These are phyloP conservation scores for Beauveria pseudobassiana DNA, from an alignment of 2,329 filamentous ascomycete genomes.

Conservation along the genomic window DNA sequence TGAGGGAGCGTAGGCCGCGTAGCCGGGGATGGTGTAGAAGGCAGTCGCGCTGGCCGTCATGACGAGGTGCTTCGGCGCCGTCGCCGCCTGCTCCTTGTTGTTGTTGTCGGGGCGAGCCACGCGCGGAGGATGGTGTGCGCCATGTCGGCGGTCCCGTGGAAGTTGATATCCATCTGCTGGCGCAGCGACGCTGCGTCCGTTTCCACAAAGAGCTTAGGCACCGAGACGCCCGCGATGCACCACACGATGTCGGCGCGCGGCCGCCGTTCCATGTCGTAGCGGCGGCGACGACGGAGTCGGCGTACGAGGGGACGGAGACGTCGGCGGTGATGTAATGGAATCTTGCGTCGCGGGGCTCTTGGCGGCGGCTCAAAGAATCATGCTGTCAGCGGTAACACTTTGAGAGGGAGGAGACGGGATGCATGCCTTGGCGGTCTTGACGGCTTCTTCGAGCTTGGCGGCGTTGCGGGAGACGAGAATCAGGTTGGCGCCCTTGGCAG, in stretches of 20 bases:
- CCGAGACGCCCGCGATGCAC: constrained; percentile 73
- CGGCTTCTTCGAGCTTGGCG: constrained; percentile 63
- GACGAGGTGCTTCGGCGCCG: constrained; percentile 65
- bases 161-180: constrained; percentile 87
- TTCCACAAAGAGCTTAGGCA: constrained; percentile 72
- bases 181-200: constrained; percentile 58
- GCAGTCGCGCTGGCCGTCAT: constrained; percentile 75
- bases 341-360: constrained; percentile 59
- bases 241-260: constrained; percentile 73
- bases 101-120: constrained; percentile 57
- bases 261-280: constrained; percentile 73
- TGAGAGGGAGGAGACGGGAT: neutral
- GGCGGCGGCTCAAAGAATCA: constrained; percentile 46
- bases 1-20: constrained; percentile 75
- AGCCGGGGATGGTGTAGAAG: constrained; percentile 73
- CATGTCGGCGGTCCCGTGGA: constrained; percentile 79
- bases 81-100: constrained; percentile 20
- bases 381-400: constrained; percentile 6
- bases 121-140: constrained; percentile 68
- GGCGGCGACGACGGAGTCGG: constrained; percentile 60
- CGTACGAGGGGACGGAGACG: constrained; percentile 63
- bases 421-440: constrained; percentile 57
- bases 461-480: constrained; percentile 76
- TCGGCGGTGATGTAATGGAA: constrained; percentile 84
- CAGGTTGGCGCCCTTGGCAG: constrained; percentile 77